These are phyloP conservation scores for Nicotiana attenuata DNA, from an alignment of 257 asterid species.

Conservation along the genomic window DNA sequence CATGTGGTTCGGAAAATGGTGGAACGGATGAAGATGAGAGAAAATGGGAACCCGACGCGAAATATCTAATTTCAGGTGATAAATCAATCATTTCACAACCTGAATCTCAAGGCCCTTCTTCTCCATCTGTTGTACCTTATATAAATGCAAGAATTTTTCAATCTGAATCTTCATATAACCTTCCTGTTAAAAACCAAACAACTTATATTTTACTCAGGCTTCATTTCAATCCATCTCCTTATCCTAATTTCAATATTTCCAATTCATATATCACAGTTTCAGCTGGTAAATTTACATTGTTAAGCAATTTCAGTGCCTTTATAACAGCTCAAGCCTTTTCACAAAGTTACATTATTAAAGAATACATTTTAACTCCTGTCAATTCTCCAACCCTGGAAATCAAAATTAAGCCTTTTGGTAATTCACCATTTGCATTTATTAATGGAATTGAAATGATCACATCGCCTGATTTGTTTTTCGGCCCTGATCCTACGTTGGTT, in stretches of 20 bases:
- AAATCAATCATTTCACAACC: slow-evolving; percentile 41
- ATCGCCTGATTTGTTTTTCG: slow-evolving; percentile 39
- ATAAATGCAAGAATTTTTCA: slow-evolving; percentile 71
- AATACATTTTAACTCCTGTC: slow-evolving; percentile 49
- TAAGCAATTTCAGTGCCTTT: slow-evolving; percentile 68
- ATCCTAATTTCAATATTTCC: slow-evolving; percentile 55
- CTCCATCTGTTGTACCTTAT: slow-evolving; percentile 57
- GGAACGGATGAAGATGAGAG: slow-evolving; percentile 57
- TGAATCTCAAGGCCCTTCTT: slow-evolving; percentile 53
- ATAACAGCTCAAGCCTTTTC: slow-evolving; percentile 73
- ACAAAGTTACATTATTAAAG: slow-evolving; percentile 74
- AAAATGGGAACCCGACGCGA: slow-evolving; percentile 60
- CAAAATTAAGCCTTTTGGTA: slow-evolving; percentile 52
- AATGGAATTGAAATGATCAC: slow-evolving; percentile 76
- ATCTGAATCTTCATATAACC: slow-evolving; percentile 43
- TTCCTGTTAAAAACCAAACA: slow-evolving; percentile 43
- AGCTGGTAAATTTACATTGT: slow-evolving; percentile 45
- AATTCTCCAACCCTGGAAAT: slow-evolving; percentile 32
- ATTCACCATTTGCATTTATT: slow-evolving; percentile 55
- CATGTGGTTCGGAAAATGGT: slow-evolving; percentile 47
- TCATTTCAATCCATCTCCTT: slow-evolving; percentile 76
- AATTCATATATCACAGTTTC: slow-evolving; percentile 52
- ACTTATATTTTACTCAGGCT: slow-evolving; percentile 57
- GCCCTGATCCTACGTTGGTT: slow-evolving; percentile 42
- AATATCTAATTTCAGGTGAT: slow-evolving; percentile 32